A percentile compares a stretch with the other conserved stretches of the same genome.
Conservation (phyloP, 1,284 basidiomycete genomes). For the Hypsizygus ulmarius region DNA sequence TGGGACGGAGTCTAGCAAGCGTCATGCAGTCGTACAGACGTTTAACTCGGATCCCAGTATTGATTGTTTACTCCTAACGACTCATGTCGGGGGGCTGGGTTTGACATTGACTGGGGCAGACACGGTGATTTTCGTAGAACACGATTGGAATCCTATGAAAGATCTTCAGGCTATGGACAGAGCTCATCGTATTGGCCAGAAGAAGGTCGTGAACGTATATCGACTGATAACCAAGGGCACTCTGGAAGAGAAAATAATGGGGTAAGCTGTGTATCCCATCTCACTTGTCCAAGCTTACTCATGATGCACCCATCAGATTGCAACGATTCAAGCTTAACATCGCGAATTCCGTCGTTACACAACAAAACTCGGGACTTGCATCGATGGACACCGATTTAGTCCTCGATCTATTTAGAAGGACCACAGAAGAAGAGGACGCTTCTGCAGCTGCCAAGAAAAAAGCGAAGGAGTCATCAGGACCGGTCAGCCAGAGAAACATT, state of each 20-base stretch:
- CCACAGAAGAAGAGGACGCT: conserved; percentile 71
- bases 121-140: conserved; percentile 99
- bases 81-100: conserved; percentile 95
- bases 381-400: conserved; percentile 99
- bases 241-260: conserved; percentile 99
- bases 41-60: conserved; percentile 99
- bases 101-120: conserved; percentile 97
- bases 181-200: conserved; percentile 97
- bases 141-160: conserved; percentile 99
- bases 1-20: conserved; percentile 82
- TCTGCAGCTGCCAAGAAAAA: conserved; percentile 54
- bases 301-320: conserved; percentile 47
- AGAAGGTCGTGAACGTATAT: conserved; percentile 99
- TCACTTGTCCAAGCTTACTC: conserved; percentile 3
- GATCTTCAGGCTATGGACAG: conserved; percentile 99
- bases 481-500: conserved; percentile 73
- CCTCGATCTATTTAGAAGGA: conserved; percentile 89
- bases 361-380: conserved; percentile 91
- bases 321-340: conserved; percentile 99
- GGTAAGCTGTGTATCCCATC: conserved; percentile 49
- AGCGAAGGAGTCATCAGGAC: conserved; percentile 49
- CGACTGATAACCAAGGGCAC: conserved; percentile 96
- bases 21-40: conserved; percentile 94
- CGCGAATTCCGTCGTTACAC: conserved; percentile 94
- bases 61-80: conserved; percentile 94